phyloP scores from a whole-genome alignment of 148 eudicot species.

The Amaranthus cruentus region DNA sequence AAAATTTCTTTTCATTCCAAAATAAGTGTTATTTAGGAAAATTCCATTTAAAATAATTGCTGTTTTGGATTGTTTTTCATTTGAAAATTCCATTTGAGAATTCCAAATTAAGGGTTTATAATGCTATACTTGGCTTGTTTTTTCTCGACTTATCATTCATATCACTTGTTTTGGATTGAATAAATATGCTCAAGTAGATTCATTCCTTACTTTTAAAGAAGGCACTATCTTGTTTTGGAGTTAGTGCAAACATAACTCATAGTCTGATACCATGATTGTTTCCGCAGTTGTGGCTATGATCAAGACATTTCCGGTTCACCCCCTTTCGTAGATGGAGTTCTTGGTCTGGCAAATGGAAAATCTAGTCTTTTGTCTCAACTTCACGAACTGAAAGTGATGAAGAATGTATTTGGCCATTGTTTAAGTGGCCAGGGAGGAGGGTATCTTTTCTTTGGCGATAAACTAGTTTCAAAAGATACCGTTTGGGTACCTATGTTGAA shows the following conservation, averaged over 20 bases:
- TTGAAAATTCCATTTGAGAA: too few relatives aligned
- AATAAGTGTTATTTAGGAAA: background rate
- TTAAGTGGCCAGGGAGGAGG: conserved; percentile 80
- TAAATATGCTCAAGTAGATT: background rate
- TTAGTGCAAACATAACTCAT: background rate
- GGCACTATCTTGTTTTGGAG: background rate
- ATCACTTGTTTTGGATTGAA: background rate
- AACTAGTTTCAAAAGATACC: conserved; percentile 56
- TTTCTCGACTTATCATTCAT: background rate
- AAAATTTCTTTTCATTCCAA: background rate
- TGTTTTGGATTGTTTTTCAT: too few relatives aligned
- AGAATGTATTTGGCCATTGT: conserved; percentile 82
- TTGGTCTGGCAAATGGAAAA: conserved; percentile 66
- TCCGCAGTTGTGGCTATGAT: conserved; percentile 80
- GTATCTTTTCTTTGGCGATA: conserved; percentile 73
- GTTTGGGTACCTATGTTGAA: conserved; percentile 58
- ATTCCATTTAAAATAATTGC: background rate
- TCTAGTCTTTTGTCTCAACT: conserved; percentile 71
- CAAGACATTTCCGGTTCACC: conserved; percentile 55
- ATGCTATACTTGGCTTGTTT: background rate
- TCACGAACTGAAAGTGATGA: conserved; percentile 36
- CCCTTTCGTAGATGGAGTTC: conserved; percentile 84
- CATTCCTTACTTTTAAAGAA: background rate
- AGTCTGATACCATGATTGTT: conserved; percentile 10
- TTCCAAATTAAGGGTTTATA: too few relatives aligned